Evolutionary conservation across 768 basidiomycete genomes (phyloP).

Genomic region (Boletus patriciae): DNA sequence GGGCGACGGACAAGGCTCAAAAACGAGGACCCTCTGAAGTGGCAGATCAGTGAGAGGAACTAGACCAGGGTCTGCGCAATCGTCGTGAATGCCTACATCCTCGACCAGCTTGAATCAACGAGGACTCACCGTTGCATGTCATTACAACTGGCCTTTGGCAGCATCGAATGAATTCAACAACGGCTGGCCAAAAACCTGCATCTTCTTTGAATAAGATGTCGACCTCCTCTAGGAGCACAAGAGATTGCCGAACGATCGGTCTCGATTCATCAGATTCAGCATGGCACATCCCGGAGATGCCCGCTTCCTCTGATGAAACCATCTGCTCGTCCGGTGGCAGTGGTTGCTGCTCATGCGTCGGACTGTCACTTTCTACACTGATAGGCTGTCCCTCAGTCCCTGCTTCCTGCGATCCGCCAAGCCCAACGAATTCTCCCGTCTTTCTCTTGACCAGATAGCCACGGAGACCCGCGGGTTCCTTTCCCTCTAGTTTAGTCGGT

Average conservation of each 20-base stretch:
- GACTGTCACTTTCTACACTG: conserved; percentile 16
- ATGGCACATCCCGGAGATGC: not conserved
- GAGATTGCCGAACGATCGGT: conserved; percentile 65
- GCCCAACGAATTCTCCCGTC: not conserved
- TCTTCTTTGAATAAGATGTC: conserved; percentile 92
- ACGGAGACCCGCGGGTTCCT: conserved; percentile 13
- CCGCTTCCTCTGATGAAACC: conserved; percentile 1
- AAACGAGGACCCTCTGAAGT: conserved; percentile 67
- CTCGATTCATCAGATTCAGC: conserved; percentile 16
- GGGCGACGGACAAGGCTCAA: conserved; percentile 54
- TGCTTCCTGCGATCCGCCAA: not conserved
- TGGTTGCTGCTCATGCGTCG: not conserved
- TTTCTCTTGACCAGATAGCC: conserved; percentile 18
- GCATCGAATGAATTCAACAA: conserved; percentile 76
- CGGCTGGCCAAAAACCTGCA: conserved; percentile 78
- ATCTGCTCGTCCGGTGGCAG: conserved; percentile 5
- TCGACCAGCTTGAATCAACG: conserved; percentile 9
- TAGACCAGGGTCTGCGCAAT: conserved; percentile 58
- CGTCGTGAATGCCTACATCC: conserved; percentile 12
- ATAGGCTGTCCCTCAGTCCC: conserved; percentile 26
- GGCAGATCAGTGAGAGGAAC: conserved; percentile 76
- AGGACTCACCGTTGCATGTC: conserved; percentile 84
- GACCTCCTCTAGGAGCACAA: conserved; percentile 93
- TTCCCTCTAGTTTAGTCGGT: conserved; percentile 2
- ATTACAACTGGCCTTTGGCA: conserved; percentile 88